Base-by-base conservation (phyloP, 2,329 filamentous ascomycete species). In the Xylariomycetidae sp. region DNA sequence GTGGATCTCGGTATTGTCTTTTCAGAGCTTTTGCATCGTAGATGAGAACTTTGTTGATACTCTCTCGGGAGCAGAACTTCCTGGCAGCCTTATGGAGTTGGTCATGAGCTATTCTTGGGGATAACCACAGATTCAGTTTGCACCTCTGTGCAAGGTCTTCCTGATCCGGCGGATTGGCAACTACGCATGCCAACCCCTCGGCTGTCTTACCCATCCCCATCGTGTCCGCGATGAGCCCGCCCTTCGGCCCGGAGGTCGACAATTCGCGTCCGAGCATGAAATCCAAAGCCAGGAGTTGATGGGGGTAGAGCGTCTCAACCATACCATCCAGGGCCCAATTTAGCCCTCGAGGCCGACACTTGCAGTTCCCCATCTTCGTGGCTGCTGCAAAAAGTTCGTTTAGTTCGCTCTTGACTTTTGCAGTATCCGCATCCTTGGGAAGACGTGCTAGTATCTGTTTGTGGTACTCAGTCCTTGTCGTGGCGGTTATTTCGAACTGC, bases 181-280 rank as follows among this genome's bases (percentile, higher is more conserved):
- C 27, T 3, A 28, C 17, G 27, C 6, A 7, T 14, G 27, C 27
- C 17, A 28, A 12, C 12, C 14, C 15, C 14, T 28, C 13, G 6
- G 16, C 27, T 7, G 27, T 28, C 16, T 28, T 28, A 13, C 27
- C 27, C n/a, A 28, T 13, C 12, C 27, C 27, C 27, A 28, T 28
- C 14, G 27, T 16, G 17, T 28, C 27, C n/a, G 27, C 27, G 27
- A 16, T 28, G 27, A 28, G 15, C 8, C 27, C 27, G 12, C 27
- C 27, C 9, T 16, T 28, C 12, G 27, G 27, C 12, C 27, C 27
- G 15, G 12, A 28, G 14, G 12, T 6, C 6, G 27, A 28, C 7
- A 13, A 15, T 10, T 28, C 27, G 16, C 27, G 27, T 16, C 9
- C 17, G 27, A 28, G 27, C 27, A 28, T 28, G 27, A 28, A 28